Base-by-base conservation (phyloP, 495 filamentous ascomycete species). In the Usnea hakonensis region DNA sequence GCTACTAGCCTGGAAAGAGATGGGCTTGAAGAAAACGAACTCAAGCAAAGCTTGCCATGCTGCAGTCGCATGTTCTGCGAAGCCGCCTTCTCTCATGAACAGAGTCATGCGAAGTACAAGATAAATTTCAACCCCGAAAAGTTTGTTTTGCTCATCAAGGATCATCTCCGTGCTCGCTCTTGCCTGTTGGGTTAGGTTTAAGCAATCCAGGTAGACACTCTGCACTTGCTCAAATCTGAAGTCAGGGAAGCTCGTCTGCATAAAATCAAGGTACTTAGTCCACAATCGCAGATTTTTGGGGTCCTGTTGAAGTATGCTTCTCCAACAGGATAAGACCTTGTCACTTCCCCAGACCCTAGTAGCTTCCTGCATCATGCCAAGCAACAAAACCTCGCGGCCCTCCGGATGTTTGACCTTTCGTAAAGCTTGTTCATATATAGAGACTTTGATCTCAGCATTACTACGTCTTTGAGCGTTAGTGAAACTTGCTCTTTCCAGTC, bases 11-110 rank as follows among this genome's bases (percentile, higher is more conserved):
- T 56, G 35, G 30, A 70, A 52, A 8, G 61, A 32, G 11, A 53
- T 46, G 5, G 86, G 86, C 21, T 73, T 75, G 56, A 85, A 83
- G 60, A 90, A 85, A 38, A 83, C 81, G 53, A 89, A 78, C 70
- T 97, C 94, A 5, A 97, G 76, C 8, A 88, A 67, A 11, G 82
- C 87, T 70, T 98, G 94, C 90, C 95, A 96, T 14, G 88, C 77
- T 21, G 87, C 90, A 1, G 88, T 76, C 5, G 89, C 85, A 41
- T 87, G 75, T 69, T 97, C 94, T n/a, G 76, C 68, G 69, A 86
- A 94, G 0, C 94, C 94, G 36, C 90, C 78, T 71, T 97, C 90
- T 26, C 81, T 77, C 58, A 94, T 79, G 66, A 93, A 87, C 7
- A 85, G 71, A 0, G 90, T 90, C 54, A 86, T 57, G 44, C 91